phyloP scores from a whole-genome alignment of 1,284 basidiomycete genomes.

The Tylopilus orsonianus region DNA sequence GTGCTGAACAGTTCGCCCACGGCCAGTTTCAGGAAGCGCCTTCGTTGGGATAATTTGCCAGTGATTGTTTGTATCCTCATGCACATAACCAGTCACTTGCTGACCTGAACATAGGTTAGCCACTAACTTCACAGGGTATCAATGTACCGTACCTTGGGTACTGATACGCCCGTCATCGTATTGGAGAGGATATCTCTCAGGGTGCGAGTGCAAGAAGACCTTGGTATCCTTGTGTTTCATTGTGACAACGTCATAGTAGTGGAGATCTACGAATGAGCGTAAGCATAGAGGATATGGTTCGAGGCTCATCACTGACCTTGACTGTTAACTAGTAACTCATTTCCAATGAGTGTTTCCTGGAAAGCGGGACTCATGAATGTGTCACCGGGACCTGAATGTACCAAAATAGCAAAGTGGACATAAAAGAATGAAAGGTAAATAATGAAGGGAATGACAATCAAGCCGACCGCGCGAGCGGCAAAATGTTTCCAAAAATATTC shows the following conservation, averaged over 20 bases:
- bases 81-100: slow-evolving; percentile 97
- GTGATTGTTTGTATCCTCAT: slow-evolving; percentile 91
- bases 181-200: slow-evolving; percentile 86
- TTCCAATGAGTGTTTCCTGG: slow-evolving; percentile 93
- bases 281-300: slow-evolving; percentile 3
- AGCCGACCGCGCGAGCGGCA: slow-evolving; percentile 78
- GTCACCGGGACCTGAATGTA: slow-evolving; percentile 91
- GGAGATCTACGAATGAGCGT: slow-evolving; percentile 66
- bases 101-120: slow-evolving; percentile 57
- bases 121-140: not conserved
- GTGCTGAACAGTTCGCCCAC: slow-evolving; percentile 86
- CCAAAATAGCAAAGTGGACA: slow-evolving; percentile 91
- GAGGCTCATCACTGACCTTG: slow-evolving; percentile 59
- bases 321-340: slow-evolving; percentile 87
- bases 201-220: slow-evolving; percentile 91
- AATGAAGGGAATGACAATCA: slow-evolving; percentile 86
- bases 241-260: slow-evolving; percentile 88
- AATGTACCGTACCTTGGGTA: slow-evolving; percentile 68
- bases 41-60: slow-evolving; percentile 97
- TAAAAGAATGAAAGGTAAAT: slow-evolving; percentile 98
- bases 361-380: slow-evolving; percentile 97
- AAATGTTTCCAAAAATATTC: slow-evolving; percentile 92
- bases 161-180: slow-evolving; percentile 97
- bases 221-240: slow-evolving; percentile 93
- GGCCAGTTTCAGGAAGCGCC: slow-evolving; percentile 85